Evolutionary conservation across 306 rosid genomes (phyloP).

Genomic region (Macrotyloma uniflorum): DNA sequence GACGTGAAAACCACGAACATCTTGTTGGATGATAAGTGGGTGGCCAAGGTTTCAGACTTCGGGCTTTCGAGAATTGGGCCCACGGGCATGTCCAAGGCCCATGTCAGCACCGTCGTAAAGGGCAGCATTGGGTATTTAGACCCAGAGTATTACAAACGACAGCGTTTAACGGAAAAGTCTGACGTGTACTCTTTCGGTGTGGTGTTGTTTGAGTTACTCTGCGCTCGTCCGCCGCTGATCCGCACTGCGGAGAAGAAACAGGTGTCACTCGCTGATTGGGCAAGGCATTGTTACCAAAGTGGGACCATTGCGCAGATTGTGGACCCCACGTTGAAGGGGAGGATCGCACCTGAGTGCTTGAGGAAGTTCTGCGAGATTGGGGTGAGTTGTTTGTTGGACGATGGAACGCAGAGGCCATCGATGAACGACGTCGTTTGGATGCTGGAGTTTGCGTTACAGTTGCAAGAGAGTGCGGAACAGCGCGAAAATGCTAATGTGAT

Average conservation of each 20-base stretch:
- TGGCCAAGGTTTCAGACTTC: slow-evolving; percentile 59
- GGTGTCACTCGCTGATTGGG: slow-evolving; percentile 55
- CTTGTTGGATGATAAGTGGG: slow-evolving; percentile 53
- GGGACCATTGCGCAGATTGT: slow-evolving; percentile 44
- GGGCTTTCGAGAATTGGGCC: slow-evolving; percentile 60
- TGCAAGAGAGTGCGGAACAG: slow-evolving; percentile 58
- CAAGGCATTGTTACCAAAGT: slow-evolving; percentile 14
- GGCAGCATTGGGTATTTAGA: slow-evolving; percentile 54
- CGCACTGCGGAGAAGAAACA: slow-evolving; percentile 35
- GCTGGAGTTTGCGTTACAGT: slow-evolving; percentile 59
- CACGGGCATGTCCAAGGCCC: slow-evolving; percentile 33
- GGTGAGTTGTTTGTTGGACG: slow-evolving; percentile 53
- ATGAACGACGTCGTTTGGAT: slow-evolving; percentile 73
- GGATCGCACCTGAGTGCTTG: slow-evolving; percentile 41
- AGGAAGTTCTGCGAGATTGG: slow-evolving; percentile 49
- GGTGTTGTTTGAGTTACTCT: slow-evolving; percentile 58
- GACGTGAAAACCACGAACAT: slow-evolving; percentile 68
- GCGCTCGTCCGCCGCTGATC: slow-evolving; percentile 51
- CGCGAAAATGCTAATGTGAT: neutral
- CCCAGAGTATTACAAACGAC: slow-evolving; percentile 49
- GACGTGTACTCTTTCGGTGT: slow-evolving; percentile 74
- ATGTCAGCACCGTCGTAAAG: slow-evolving; percentile 46
- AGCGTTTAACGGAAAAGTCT: slow-evolving; percentile 54
- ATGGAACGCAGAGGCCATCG: slow-evolving; percentile 52
- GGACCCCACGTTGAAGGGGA: slow-evolving; percentile 49